Evolutionary conservation across 1,284 basidiomycete species (phyloP).

Genomic region (Pholiota adiposa): DNA sequence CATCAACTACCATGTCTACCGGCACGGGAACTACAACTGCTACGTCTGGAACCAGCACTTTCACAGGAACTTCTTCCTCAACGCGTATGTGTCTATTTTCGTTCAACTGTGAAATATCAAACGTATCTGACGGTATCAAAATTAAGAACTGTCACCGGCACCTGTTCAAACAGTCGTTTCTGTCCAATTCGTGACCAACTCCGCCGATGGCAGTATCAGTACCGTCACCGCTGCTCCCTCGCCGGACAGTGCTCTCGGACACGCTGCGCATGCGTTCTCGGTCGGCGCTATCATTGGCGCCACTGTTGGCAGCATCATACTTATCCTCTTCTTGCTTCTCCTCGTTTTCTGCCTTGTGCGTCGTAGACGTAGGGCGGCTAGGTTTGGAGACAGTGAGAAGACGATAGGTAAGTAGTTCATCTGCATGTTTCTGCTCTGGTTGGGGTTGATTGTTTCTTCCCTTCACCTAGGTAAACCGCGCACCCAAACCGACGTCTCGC

Average conservation of each 20-base stretch:
- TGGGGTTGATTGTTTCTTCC: neutral
- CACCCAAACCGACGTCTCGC: neutral
- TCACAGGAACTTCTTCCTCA: neutral
- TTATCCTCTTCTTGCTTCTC: neutral
- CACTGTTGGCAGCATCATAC: neutral
- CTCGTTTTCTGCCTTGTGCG: neutral
- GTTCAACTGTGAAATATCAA: too few relatives aligned
- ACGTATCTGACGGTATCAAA: neutral
- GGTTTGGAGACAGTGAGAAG: neutral
- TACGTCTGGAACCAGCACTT: neutral
- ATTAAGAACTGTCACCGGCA: neutral
- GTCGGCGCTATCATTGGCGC: neutral
- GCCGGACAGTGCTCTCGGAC: neutral
- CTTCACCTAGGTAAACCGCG: neutral
- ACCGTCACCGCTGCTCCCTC: neutral
- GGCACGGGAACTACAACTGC: neutral
- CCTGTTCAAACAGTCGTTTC: neutral
- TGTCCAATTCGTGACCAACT: neutral
- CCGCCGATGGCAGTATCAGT: neutral
- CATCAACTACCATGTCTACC: neutral
- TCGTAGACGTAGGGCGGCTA: neutral
- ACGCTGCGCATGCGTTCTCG: neutral
- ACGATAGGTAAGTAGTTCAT: neutral
- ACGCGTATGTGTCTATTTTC: neutral
- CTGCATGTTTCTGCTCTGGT: too few relatives aligned